These are phyloP conservation scores for Linaria vulgaris DNA, from an alignment of 257 asterid species.

Conservation along the genomic window DNA sequence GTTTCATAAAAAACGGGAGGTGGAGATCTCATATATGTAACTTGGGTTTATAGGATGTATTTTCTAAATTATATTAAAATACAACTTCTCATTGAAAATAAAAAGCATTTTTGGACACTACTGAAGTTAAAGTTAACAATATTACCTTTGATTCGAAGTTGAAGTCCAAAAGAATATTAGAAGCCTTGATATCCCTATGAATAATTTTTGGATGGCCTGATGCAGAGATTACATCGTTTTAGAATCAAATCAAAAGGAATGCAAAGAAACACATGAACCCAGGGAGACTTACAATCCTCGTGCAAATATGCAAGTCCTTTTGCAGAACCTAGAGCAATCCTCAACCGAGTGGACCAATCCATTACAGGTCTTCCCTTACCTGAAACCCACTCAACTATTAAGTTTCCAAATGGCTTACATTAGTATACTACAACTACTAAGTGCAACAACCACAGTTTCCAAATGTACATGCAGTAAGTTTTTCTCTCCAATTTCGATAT, in stretches of 20 bases:
- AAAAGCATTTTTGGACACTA: not conserved
- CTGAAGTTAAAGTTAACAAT: not conserved
- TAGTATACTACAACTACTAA: not conserved
- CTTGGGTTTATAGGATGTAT: not conserved
- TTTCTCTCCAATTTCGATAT: no score
- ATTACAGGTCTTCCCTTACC: constrained; percentile 54
- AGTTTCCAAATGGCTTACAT: constrained; percentile 5
- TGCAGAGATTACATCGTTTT: constrained; percentile 2
- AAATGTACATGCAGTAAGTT: no score
- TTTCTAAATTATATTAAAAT: not conserved
- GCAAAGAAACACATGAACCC: not conserved
- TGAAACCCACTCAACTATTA: constrained; percentile 22
- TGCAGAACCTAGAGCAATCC: constrained; percentile 61
- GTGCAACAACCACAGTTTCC: no score
- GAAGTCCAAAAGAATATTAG: constrained; percentile 82
- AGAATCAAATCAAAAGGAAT: constrained; percentile 4
- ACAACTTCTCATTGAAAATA: constrained; percentile 1
- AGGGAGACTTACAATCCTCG: constrained; percentile 50
- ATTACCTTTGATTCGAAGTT: constrained; percentile 87
- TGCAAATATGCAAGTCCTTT: constrained; percentile 64
- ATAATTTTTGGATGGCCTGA: constrained; percentile 93
- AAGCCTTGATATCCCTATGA: constrained; percentile 90
- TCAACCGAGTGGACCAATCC: constrained; percentile 49
- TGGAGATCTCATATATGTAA: not conserved
- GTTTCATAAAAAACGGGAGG: not conserved